Percentiles rank a stretch among this genome's conserved stretches.
phyloP scores from a whole-genome alignment of 331 rosid genomes.

The Quercus lobata region DNA sequence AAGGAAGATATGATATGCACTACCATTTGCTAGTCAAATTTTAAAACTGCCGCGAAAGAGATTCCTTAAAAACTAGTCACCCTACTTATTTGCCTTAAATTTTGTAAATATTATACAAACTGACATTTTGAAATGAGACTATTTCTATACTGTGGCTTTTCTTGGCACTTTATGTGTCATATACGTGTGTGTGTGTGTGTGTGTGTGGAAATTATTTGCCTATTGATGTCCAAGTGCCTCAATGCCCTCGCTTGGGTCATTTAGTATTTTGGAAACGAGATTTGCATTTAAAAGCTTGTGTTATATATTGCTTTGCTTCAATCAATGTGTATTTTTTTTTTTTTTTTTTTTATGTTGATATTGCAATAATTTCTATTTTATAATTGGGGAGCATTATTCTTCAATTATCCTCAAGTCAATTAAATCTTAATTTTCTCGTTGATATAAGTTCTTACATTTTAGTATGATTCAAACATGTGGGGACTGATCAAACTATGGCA shows the following conservation, averaged over 20 bases:
- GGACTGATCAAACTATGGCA: conserved; percentile 90
- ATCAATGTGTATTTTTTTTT: neutral
- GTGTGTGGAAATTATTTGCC: neutral
- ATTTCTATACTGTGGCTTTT: neutral
- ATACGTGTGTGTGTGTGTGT: neutral
- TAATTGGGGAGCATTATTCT: neutral
- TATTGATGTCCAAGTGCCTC: neutral
- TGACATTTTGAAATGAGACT: neutral
- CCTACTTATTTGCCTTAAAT: neutral
- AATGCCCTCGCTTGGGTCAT: neutral
- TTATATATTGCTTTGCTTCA: neutral
- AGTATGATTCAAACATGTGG: conserved; percentile 46
- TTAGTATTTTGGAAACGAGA: neutral
- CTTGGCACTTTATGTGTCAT: neutral
- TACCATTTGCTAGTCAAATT: neutral
- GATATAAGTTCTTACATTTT: conserved; percentile 9
- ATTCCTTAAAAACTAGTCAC: neutral
- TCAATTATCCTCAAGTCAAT: conserved; percentile 1
- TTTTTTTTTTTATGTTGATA: neutral
- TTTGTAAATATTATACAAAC: neutral
- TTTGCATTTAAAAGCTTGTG: neutral
- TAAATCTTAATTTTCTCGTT: neutral
- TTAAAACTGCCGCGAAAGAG: neutral
- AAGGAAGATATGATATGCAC: neutral
- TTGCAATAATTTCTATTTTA: neutral